Evolutionary conservation across 257 asterid genomes (phyloP), one percentile per base, ranked within the genome.

Genomic region (Fraxinus pennsylvanica): DNA sequence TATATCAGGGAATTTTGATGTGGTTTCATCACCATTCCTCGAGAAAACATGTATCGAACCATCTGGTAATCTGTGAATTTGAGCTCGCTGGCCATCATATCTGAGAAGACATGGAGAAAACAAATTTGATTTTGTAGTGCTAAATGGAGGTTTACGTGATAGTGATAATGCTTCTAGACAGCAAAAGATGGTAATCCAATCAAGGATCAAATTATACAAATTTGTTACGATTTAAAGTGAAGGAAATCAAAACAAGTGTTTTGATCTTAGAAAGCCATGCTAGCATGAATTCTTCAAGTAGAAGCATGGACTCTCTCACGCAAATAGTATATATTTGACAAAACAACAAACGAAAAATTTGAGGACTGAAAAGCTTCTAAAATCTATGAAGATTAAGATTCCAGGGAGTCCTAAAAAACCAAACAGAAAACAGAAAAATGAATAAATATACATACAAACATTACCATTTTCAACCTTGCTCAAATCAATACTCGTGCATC

Each of bases 41-140:
- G 98, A 94, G 84, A 89, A 94, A 74, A 94, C 85, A 72, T 78
- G 94, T 71, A 94, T 45, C 41, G 96, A 89, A 74, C 98, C 96
- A 87, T 89, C 94, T 67, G 82, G 80, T 38, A 87, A 79, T 87
- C 90, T 82, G 87, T 94, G 98, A 76, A 94, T 88, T 74, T 92
- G 97, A 77, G 96, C 98, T 79, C 98, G 94, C 83, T 94, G 98
- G 83, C 98, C 98, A 84, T 94, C 98, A 84, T 94, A 94, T 81
- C 98, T 94, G 88, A 74, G 80, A 86, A 78, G 76, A 77, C 78
- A 84, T 52, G 39, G 43, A 68, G 43, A 81, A 65, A 61, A 45
- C 59, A 45, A 43, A 76, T 61, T 47, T 76, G 15, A 63, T 77
- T 72, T 75, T 50, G 35, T 47, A 45, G n/a, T 30, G 54, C 78